Base-by-base conservation (phyloP, 805 yeast species). In the Candida methanosorbosa region DNA sequence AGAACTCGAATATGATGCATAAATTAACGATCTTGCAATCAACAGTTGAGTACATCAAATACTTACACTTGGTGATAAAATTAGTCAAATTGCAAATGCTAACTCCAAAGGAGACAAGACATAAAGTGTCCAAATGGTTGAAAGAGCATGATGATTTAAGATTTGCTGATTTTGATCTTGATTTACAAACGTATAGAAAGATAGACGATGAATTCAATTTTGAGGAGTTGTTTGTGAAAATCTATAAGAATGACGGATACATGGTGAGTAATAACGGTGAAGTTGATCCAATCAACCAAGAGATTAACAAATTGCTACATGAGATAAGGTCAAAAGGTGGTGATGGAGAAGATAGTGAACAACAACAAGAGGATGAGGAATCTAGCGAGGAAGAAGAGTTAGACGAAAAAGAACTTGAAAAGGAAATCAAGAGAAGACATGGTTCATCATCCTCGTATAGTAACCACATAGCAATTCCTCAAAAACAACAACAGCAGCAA, bases 11-110 rank as follows among this genome's bases (percentile, higher is more conserved):
- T 33, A 44, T 48, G 43, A 79, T 84, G 77, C 85, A 83, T 59
- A 84, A 84, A 57, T 67, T 84, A 40, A 83, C 87, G 4, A 81
- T 84, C 20, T 59, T 84, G 28, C 87, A 83, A 53, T 78, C 84
- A n/a, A 75, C 90, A 0, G 94, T 84, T 18, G 88, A 81, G 49
- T 83, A 84, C 50, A 78, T 84, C 41, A 66, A 75, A 40, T 80
- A 81, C 48, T 63, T 83, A 32, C 87, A 82, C 52, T 64, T 68
- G 36, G 67, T 76, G 9, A 65, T 78, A 16, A 63, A 67, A 38
- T 56, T 70, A 38, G 72, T 76, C 50, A 68, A 67, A 39, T 49
- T 63, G n/a, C 59, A 72, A 36, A 52, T 74, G 45, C 38, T 45
- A 18, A 34, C 46, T 1, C 51, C 52, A 4, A 42, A 47, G 5